These are phyloP conservation scores for Prototheca stagnorum DNA, from an alignment of 163 green algal genomes.

Conservation along the genomic window DNA sequence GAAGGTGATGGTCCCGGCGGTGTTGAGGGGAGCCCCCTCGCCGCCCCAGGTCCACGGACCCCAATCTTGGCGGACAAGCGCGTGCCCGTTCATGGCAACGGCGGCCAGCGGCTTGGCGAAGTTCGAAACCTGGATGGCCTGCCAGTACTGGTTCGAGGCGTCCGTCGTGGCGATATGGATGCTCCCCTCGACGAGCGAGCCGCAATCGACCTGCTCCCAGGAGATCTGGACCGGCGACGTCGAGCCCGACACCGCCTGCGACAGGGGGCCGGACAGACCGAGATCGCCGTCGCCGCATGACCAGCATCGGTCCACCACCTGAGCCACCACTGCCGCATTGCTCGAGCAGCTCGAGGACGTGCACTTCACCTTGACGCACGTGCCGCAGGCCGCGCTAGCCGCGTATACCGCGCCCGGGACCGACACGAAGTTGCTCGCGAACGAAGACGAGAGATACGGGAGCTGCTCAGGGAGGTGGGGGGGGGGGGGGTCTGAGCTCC, in stretches of 20 bases:
- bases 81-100: neutral
- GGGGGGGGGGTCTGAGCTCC: too few relatives aligned
- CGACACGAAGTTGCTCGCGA: neutral
- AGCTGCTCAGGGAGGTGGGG: too few relatives aligned
- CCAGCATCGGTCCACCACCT: conserved; percentile 1
- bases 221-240: neutral
- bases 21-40: neutral
- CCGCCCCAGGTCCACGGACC: neutral
- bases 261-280: neutral
- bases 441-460: too few relatives aligned
- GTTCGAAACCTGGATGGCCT: neutral
- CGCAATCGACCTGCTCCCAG: neutral
- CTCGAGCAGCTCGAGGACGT: neutral
- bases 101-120: neutral
- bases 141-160: neutral
- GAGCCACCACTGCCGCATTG: neutral
- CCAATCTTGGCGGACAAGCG: neutral
- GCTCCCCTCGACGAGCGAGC: neutral
- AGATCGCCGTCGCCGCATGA: neutral
- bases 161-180: neutral
- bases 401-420: neutral
- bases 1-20: neutral
- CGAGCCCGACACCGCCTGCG: neutral
- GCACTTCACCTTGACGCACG: neutral
- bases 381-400: neutral